phyloP scores from a whole-genome alignment of 2,329 filamentous ascomycete genomes.

The Colletotrichum euphorbiae region DNA sequence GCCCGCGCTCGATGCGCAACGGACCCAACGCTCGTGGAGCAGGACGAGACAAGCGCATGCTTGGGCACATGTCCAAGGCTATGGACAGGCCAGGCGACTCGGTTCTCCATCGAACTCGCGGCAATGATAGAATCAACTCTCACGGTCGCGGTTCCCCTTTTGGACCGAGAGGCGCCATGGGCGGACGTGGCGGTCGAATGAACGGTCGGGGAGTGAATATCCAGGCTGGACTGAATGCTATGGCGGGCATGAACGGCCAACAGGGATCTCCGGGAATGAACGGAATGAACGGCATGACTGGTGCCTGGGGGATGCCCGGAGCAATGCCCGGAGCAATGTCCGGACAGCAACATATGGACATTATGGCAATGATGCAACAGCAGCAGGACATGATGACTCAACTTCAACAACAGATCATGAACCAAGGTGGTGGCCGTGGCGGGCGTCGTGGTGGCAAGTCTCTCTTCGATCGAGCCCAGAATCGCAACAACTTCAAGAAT shows the following conservation, averaged over 20 bases:
- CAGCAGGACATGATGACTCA: conserved; percentile 46
- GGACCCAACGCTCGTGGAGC: conserved; percentile 65
- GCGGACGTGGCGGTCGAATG: conserved; percentile 61
- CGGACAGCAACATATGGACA: conserved; percentile 62
- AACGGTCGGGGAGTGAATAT: conserved; percentile 64
- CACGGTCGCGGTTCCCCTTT: conserved; percentile 78
- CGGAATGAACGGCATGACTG: conserved; percentile 58
- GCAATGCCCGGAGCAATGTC: conserved; percentile 47
- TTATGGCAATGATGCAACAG: conserved; percentile 85
- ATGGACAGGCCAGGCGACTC: conserved; percentile 83
- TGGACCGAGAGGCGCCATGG: conserved; percentile 72
- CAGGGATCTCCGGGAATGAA: conserved; percentile 52
- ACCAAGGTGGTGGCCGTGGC: conserved; percentile 58
- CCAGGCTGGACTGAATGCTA: conserved; percentile 60
- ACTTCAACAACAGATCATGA: conserved; percentile 65
- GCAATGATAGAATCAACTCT: conserved; percentile 82
- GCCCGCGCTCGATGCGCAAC: conserved; percentile 94
- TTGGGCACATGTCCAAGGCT: conserved; percentile 85
- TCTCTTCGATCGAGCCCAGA: conserved; percentile 80
- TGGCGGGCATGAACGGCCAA: conserved; percentile 49
- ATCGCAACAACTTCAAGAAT: conserved; percentile 65
- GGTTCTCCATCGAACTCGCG: conserved; percentile 84
- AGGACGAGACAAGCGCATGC: conserved; percentile 81
- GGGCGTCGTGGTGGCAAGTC: conserved; percentile 64
- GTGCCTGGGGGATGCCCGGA: conserved; percentile 49